Evolutionary conservation across 176 grass and related monocot genomes (phyloP), one percentile per base, ranked within the genome.

Genomic region (Guadua angustifolia): DNA sequence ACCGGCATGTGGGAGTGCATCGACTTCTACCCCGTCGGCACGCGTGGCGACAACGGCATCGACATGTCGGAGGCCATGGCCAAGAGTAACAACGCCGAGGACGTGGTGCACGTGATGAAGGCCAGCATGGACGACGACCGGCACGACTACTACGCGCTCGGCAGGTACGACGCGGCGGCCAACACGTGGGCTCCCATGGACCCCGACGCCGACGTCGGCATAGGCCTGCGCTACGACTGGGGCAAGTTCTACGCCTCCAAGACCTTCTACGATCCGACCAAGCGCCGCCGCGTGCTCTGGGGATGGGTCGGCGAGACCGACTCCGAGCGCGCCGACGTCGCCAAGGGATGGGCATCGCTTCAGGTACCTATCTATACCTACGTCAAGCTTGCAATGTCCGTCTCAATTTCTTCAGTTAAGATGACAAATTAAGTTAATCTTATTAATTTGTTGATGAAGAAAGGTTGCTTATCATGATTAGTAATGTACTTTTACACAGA

Each of bases 1-100:
- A 94, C 89, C 0, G 88, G 92, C 0, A 97, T 97, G 94, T 94
- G 94, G 94, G 94, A 97, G 89, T 97, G 94, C 86, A 88, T 97
- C 25, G 94, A 97, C 53, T 90, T 97, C 72, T 97, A 92, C 81
- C 89, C 92, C 0, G 92, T 97, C 18, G 72, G 75, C 0, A 65
- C 22, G n/a, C 21, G 70, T 0, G 44, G 15, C 0, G 13, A 50
- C 2, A 7, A 1, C 5, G 94, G 85, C 69, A 79, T 90, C 7
- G 84, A 90, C 84, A 87, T 89, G 78, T 77, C 80, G 0, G 88
- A 74, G 9, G 61, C 76, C 1, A 46, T 83, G 29, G 51, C 46
- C 2, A 63, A 16, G 0, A 15, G 21, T 9, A 87, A 70, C 43
- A 21, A 35, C 17, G 77, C 18, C 1, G 82, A 64, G 7, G 80